phyloP scores from a whole-genome alignment of 106 monocot genomes.

The Dendrobium huoshanense region DNA sequence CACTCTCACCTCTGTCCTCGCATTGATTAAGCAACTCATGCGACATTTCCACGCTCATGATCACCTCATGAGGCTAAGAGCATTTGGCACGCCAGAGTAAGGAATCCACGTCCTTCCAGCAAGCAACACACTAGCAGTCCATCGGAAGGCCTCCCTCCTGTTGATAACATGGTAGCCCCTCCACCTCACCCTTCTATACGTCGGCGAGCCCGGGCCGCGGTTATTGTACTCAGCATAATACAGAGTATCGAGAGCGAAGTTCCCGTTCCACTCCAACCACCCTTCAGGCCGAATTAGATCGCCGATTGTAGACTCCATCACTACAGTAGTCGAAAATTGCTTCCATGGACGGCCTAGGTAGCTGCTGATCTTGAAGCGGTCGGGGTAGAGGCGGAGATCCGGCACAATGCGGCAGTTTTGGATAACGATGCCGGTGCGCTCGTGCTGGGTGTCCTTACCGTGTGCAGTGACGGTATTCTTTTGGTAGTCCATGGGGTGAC shows the following conservation, averaged over 20 bases:
- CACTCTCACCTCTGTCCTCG: too few relatives aligned
- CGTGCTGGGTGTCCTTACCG: constrained; percentile 18
- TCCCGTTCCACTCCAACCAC: constrained; percentile 20
- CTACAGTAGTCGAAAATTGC: constrained; percentile 20
- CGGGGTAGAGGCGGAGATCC: constrained; percentile 8
- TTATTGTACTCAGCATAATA: constrained; percentile 46
- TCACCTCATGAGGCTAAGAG: neutral
- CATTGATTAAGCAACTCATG: too few relatives aligned
- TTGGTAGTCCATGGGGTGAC: constrained; percentile 34
- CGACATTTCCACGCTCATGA: neutral
- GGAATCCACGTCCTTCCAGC: constrained; percentile 1
- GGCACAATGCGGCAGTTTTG: constrained; percentile 32
- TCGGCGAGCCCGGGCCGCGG: constrained; percentile 14
- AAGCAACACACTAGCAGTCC: constrained; percentile 6
- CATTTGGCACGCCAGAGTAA: neutral
- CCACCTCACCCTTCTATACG: constrained; percentile 22
- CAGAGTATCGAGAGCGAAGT: constrained; percentile 10
- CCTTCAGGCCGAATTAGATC: constrained; percentile 31
- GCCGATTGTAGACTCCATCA: constrained; percentile 30
- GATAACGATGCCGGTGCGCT: constrained; percentile 37
- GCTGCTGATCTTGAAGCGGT: constrained; percentile 14
- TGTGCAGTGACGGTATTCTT: constrained; percentile 49
- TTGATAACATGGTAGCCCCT: constrained; percentile 15
- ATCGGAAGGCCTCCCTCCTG: constrained; percentile 1
- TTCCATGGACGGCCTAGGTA: constrained; percentile 45